Base-by-base conservation (phyloP, 257 asterid species). In the Ilex asprella region DNA sequence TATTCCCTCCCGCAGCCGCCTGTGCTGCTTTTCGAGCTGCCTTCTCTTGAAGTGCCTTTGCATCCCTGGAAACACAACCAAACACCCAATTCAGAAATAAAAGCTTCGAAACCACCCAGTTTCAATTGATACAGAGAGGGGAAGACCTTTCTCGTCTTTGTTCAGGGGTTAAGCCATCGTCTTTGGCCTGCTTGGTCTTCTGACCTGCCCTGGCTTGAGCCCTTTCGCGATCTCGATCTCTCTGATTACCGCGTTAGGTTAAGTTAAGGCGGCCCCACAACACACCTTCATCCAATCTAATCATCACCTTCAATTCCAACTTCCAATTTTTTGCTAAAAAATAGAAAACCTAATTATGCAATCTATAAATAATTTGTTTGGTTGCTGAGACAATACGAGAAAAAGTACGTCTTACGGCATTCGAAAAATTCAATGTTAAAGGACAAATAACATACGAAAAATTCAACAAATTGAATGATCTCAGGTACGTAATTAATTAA, bases 201-300 rank as follows among this genome's bases (percentile, higher is more conserved):
- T 69, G 11, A 16, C 68, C 79, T 12, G 78, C 62, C 66, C 95
- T 79, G 58, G 97, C 95, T 41, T 84, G 92, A 66, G 95, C 97
- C 73, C 95, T 87, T 70, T 85, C 95, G 0, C 95, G 84, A 65
- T 89, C 95, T 14, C 90, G 86, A 2, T 87, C 97, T 73, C 97
- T 85, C 72, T 90, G 95, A 54, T 67, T 90, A 3, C 96, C 89
- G 7, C 91, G 87, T 85, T 61, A 64, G 78, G 79, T 73, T 61
- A 47, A 35, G 87, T 90, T 70, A 87, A 81, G 88, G 74, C 31
- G 60, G n/a, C n/a, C n/a, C n/a, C n/a, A n/a, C n/a, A n/a, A n/a
- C 10, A 53, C 5, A 21, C 41, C 3, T 35, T 35, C 41, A 35
- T 35, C n/a, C n/a, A 35, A 35, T 35, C 7, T 7, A 35, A 7